A percentile compares a stretch with the other conserved stretches of the same genome.
phyloP scores from a whole-genome alignment of 176 grass and related monocot species.

The Musa schizocarpa region DNA sequence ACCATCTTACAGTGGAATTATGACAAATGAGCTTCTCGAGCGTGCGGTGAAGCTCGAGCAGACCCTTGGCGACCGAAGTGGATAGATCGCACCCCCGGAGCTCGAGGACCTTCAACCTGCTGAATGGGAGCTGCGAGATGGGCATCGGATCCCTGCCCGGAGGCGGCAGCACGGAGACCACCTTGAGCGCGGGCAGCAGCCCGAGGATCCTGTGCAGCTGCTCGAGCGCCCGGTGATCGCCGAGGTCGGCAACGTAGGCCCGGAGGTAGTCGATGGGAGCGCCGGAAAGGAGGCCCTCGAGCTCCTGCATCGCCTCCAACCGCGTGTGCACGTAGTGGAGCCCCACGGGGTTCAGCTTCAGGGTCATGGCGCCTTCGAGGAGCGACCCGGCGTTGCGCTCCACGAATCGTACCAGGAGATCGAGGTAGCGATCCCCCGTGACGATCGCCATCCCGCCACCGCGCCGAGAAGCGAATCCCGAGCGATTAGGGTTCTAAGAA shows the following conservation, averaged over 20 bases:
- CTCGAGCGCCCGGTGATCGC: constrained; percentile 91
- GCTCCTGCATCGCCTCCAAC: constrained; percentile 76
- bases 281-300: constrained; percentile 75
- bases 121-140: constrained; percentile 63
- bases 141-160: constrained; percentile 57
- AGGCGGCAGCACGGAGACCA: constrained; percentile 37
- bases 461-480: background rate
- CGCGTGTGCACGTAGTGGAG: constrained; percentile 91
- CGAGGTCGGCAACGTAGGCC: constrained; percentile 85
- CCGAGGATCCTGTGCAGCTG: constrained; percentile 76
- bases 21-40: constrained; percentile 73
- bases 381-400: constrained; percentile 47
- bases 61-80: constrained; percentile 51
- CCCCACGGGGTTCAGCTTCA: constrained; percentile 81
- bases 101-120: constrained; percentile 59
- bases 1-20: constrained; percentile 67
- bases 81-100: constrained; percentile 75
- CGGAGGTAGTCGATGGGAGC: constrained; percentile 95
- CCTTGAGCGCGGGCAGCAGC: constrained; percentile 74
- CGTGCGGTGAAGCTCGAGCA: constrained; percentile 76
- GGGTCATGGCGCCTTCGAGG: constrained; percentile 72
- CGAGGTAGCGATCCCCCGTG: constrained; percentile 84
- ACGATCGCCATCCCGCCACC: constrained; percentile 28
- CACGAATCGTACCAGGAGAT: constrained; percentile 63
- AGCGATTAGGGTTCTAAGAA: constrained; percentile 33